phyloP scores from a whole-genome alignment of 352 stramenopile species.

The Phytopythium aichiense region DNA sequence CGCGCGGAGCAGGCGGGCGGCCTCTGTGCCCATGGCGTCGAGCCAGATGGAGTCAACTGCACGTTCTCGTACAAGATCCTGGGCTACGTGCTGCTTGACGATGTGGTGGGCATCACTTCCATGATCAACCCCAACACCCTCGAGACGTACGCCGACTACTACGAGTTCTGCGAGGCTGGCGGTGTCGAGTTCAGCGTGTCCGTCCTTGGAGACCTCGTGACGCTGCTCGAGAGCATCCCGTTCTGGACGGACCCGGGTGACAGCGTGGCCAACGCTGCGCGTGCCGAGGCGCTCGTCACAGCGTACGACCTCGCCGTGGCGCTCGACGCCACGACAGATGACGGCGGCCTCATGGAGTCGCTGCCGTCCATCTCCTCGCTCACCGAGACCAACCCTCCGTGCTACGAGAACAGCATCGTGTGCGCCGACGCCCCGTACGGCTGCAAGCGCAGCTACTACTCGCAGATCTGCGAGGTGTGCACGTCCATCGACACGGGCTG shows the following conservation, averaged over 20 bases:
- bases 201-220: constrained; percentile 20
- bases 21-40: constrained; percentile 36
- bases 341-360: constrained; percentile 40
- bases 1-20: constrained; percentile 33
- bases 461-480: constrained; percentile 62
- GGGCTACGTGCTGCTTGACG: constrained; percentile 56
- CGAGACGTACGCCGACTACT: constrained; percentile 36
- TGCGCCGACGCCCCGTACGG: constrained; percentile 43
- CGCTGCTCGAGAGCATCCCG: constrained; percentile 36
- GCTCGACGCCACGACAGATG: constrained; percentile 21
- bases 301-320: constrained; percentile 35
- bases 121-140: constrained; percentile 44
- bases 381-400: constrained; percentile 42
- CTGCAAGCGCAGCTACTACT: constrained; percentile 48
- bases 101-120: constrained; percentile 66
- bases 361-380: constrained; percentile 37
- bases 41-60: constrained; percentile 57
- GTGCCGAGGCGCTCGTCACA: constrained; percentile 37
- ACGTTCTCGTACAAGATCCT: constrained; percentile 63
- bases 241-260: constrained; percentile 64
- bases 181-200: constrained; percentile 45
- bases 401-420: constrained; percentile 50
- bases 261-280: constrained; percentile 36
- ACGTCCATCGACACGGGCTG: constrained; percentile 22
- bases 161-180: constrained; percentile 52